Conservation (phyloP, 169 alveolate genomes). For the Babesia ovis region DNA sequence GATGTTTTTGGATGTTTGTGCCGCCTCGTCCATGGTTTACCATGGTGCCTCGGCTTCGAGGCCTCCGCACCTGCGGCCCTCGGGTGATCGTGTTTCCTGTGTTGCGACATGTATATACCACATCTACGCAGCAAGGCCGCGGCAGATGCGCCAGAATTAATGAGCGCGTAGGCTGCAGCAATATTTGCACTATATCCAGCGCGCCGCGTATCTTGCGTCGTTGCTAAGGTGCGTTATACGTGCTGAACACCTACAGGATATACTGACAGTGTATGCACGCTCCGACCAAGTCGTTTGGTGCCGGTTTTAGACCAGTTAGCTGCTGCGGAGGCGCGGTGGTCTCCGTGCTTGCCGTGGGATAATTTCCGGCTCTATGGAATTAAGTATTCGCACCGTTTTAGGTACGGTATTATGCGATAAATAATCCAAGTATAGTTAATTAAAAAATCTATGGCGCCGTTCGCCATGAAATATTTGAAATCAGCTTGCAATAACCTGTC, state of each 20-base stretch:
- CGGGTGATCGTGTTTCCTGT: constrained; percentile 19
- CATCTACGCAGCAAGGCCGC: background rate
- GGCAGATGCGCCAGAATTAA: background rate
- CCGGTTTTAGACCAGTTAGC: too few relatives aligned
- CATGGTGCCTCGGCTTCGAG: constrained; percentile 39
- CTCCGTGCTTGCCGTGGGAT: background rate
- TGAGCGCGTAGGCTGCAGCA: background rate
- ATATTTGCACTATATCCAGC: constrained; percentile 18
- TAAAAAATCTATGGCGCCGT: too few relatives aligned
- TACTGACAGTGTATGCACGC: background rate
- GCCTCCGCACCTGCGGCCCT: constrained; percentile 31
- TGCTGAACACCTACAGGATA: constrained; percentile 14
- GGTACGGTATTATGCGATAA: background rate
- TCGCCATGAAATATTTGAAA: too few relatives aligned
- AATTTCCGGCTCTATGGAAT: background rate
- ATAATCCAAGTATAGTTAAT: too few relatives aligned
- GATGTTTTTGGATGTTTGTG: constrained; percentile 5
- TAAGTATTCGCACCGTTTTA: background rate
- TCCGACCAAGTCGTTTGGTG: too few relatives aligned
- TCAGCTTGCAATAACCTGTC: too few relatives aligned
- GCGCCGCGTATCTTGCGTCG: constrained; percentile 22
- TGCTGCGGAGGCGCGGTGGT: background rate
- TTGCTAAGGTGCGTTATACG: constrained; percentile 35
- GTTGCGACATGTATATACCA: constrained; percentile 18
- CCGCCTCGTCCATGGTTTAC: constrained; percentile 49